phyloP scores from a whole-genome alignment of 495 filamentous ascomycete genomes.

The Recurvomyces mirabilis region DNA sequence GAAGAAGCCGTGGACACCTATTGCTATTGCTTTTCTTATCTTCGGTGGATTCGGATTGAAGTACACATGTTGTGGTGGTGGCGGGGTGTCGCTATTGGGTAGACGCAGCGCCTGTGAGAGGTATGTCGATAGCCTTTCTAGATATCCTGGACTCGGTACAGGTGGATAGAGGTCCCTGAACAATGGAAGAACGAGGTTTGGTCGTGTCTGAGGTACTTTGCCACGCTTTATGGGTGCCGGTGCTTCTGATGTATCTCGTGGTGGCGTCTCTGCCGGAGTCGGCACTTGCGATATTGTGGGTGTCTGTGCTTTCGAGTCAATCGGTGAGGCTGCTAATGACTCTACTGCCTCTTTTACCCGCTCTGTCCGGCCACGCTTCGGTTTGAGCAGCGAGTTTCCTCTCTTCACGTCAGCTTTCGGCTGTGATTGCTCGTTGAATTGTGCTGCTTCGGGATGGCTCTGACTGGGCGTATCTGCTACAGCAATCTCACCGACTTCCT shows the following conservation, averaged over 20 bases:
- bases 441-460: slow-evolving; percentile 48
- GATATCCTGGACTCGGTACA: slow-evolving; percentile 14
- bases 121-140: slow-evolving; percentile 17
- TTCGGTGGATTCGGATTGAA: slow-evolving; percentile 56
- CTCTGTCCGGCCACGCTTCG: slow-evolving; percentile 11
- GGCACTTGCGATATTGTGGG: slow-evolving; percentile 9
- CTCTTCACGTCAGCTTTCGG: neutral
- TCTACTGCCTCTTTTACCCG: slow-evolving; percentile 3
- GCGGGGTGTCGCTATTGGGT: slow-evolving; percentile 29
- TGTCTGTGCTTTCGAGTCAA: slow-evolving; percentile 8
- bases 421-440: slow-evolving; percentile 39
- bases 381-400: slow-evolving; percentile 9
- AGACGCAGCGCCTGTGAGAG: slow-evolving; percentile 13
- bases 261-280: slow-evolving; percentile 8
- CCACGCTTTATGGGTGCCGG: slow-evolving; percentile 3
- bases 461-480: slow-evolving; percentile 57
- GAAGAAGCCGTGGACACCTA: slow-evolving; percentile 91
- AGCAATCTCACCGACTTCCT: slow-evolving; percentile 51
- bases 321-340: neutral
- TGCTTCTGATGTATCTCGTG: slow-evolving; percentile 2
- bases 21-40: slow-evolving; percentile 75
- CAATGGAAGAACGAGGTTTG: slow-evolving; percentile 29
- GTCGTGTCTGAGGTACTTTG: slow-evolving; percentile 13
- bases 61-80: slow-evolving; percentile 55
- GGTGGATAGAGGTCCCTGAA: slow-evolving; percentile 27